Percentiles rank a stretch among this genome's conserved stretches.
These are phyloP conservation scores for Lachnellula willkommii DNA, from an alignment of 2,329 filamentous ascomycete genomes.

Conservation along the genomic window DNA sequence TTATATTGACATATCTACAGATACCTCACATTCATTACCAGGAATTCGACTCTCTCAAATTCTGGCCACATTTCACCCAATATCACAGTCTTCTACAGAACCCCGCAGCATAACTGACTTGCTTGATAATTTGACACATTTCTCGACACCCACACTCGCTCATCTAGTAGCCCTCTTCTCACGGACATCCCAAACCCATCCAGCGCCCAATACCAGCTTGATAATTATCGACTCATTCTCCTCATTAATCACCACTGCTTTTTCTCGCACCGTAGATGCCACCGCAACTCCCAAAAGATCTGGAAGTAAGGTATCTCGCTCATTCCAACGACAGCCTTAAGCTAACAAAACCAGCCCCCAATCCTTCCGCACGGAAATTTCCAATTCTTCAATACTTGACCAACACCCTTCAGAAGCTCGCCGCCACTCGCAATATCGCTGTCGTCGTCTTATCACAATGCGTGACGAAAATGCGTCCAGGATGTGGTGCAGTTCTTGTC, in stretches of 20 bases:
- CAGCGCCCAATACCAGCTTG: conserved; percentile 58
- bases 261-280: conserved; percentile 56
- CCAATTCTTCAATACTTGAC: conserved; percentile 54
- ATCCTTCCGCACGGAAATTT: conserved; percentile 34
- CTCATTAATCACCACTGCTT: conserved; percentile 68
- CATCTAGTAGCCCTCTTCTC: conserved; percentile 69
- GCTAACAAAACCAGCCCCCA: conserved; percentile 12
- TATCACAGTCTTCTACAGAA: conserved; percentile 6
- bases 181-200: conserved; percentile 57
- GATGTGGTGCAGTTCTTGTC: conserved; percentile 61
- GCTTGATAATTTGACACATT: conserved; percentile 57
- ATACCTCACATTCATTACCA: conserved; percentile 38
- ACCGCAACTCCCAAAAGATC: conserved; percentile 18
- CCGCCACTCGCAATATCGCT: conserved; percentile 66
- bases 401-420: conserved; percentile 67
- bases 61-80: conserved; percentile 26
- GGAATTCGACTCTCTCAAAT: conserved; percentile 43
- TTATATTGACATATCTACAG: conserved; percentile 16
- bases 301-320: conserved; percentile 17
- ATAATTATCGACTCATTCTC: conserved; percentile 76
- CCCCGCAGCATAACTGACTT: conserved; percentile 26
- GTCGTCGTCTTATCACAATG: conserved; percentile 74
- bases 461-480: conserved; percentile 70
- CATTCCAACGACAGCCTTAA: neutral
- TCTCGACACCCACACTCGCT: conserved; percentile 52